Base-by-base conservation (phyloP, 1,284 basidiomycete genomes). In the Mycosarcoma mackinlayi region DNA sequence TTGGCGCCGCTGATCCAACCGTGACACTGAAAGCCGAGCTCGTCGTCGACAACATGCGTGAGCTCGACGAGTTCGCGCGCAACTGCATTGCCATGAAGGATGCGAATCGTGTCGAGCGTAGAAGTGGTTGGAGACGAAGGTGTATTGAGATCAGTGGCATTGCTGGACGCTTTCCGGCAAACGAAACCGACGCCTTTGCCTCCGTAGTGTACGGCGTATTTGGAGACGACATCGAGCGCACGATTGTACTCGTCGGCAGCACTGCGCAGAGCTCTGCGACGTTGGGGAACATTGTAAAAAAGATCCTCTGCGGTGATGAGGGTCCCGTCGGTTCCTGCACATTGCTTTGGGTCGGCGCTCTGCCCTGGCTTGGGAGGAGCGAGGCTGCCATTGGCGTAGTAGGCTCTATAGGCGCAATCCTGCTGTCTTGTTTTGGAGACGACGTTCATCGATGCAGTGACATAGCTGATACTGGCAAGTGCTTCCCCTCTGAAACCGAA, bases 401-500 rank as follows among this genome's bases (percentile, higher is more conserved):
- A 74, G 11, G 80, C 79, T 18, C 75, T 69, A 63, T 77, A 81
- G 10, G 79, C 79, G n/a, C 74, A 70, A 9, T 63, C 51, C 45
- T 78, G 67, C 14, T 72, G 48, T 11, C 35, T 54, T 3, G 78
- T 79, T 33, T 98, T 98, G 5, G 93, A 96, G 13, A 92, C 85
- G 9, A 98, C 91, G 18, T 89, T 88, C 65, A 98, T 86, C 79
- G 92, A 91, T 2, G 94, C 90, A 38, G 69, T 73, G 48, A 97
- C 93, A 84, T 96, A 94, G 27, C 93, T 95, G 63, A 99, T 94
- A 34, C 93, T 96, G 0, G 96, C 96, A 21, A 98, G 86, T 0
- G 96, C 96, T 84, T 99, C 96, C 28, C 96, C 96, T 54, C 96
- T 88, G 83, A 99, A 99, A 1, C 96, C 96, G 83, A 97, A 98